Evolutionary conservation across 768 basidiomycete genomes (phyloP).

Genomic region (Pleurotus tuber-regium): DNA sequence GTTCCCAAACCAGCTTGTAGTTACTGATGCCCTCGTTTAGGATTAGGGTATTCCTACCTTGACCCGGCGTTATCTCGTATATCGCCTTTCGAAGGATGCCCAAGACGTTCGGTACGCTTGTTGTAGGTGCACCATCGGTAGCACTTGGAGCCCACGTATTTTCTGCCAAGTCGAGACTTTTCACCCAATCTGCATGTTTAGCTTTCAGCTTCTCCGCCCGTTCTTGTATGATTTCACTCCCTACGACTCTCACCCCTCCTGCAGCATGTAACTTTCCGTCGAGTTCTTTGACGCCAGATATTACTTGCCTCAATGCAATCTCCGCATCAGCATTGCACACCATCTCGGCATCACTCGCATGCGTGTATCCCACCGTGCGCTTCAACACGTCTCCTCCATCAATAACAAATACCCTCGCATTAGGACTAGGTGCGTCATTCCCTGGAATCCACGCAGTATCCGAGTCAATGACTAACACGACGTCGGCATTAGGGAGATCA

Average conservation of each 20-base stretch:
- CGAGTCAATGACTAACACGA: slow-evolving; percentile 61
- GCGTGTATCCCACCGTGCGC: slow-evolving; percentile 44
- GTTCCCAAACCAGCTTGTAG: slow-evolving; percentile 51
- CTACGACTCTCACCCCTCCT: slow-evolving; percentile 9
- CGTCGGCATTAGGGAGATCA: slow-evolving; percentile 53
- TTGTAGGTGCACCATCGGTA: slow-evolving; percentile 15
- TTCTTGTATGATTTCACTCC: slow-evolving; percentile 15
- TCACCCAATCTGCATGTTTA: slow-evolving; percentile 17
- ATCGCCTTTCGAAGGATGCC: slow-evolving; percentile 44
- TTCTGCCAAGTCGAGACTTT: slow-evolving; percentile 30
- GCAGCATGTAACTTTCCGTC: slow-evolving; percentile 16
- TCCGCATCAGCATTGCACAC: slow-evolving; percentile 57
- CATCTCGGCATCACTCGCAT: slow-evolving; percentile 52
- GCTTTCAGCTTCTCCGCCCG: slow-evolving; percentile 9
- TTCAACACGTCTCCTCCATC: slow-evolving; percentile 65
- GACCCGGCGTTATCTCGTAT: slow-evolving; percentile 32
- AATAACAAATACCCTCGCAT: slow-evolving; percentile 55
- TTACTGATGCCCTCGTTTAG: slow-evolving; percentile 67
- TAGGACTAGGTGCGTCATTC: slow-evolving; percentile 38
- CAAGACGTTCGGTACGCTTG: slow-evolving; percentile 49
- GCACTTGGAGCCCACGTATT: slow-evolving; percentile 13
- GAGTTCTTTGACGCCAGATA: slow-evolving; percentile 29
- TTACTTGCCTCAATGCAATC: slow-evolving; percentile 48
- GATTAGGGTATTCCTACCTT: slow-evolving; percentile 39
- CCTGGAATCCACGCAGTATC: slow-evolving; percentile 66